These are phyloP conservation scores for Orbilia blumenaviensis DNA, from an alignment of 2,329 filamentous ascomycete genomes.

Conservation along the genomic window DNA sequence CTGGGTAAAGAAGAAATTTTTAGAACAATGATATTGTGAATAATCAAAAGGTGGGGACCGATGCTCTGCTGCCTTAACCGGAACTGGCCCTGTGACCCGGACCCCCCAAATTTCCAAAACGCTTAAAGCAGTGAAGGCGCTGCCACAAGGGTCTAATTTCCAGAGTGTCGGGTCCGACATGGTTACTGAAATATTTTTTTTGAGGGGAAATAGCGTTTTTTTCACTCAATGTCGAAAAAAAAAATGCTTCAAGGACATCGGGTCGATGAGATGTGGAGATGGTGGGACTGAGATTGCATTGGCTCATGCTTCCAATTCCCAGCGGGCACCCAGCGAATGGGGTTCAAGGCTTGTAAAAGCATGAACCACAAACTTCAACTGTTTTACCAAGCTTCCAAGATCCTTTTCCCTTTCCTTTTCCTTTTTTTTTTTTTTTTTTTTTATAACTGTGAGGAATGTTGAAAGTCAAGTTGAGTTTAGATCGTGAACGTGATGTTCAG, in stretches of 20 bases:
- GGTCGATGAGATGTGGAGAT: conserved; percentile 35
- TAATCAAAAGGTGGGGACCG: conserved; percentile 3
- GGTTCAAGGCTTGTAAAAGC: not conserved
- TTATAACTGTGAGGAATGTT: conserved; percentile 3
- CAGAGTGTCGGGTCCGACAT: conserved; percentile 52
- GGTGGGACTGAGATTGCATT: conserved; percentile 34
- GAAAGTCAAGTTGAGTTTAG: no score
- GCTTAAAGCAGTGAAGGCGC: conserved; percentile 33
- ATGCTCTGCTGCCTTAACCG: conserved; percentile 32
- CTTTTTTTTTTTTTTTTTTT: no score
- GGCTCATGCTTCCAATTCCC: conserved; percentile 15
- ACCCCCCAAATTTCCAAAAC: conserved; percentile 48
- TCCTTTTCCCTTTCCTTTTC: no score
- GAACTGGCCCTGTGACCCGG: conserved; percentile 40
- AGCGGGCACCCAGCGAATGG: not conserved
- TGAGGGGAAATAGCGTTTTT: conserved; percentile 31
- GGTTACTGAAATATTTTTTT: conserved; percentile 37
- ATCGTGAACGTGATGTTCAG: conserved; percentile 16
- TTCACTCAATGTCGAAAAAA: conserved; percentile 25
- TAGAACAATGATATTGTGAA: conserved; percentile 40
- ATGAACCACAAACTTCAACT: conserved; percentile 27
- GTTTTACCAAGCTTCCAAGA: not conserved
- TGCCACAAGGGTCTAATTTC: conserved; percentile 48
- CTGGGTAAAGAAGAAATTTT: not conserved
- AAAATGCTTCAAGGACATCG: conserved; percentile 21